A percentile compares a stretch with the other conserved stretches of the same genome.
Conservation (phyloP, 352 stramenopile genomes). For the Salisapilia sapeloensis region DNA sequence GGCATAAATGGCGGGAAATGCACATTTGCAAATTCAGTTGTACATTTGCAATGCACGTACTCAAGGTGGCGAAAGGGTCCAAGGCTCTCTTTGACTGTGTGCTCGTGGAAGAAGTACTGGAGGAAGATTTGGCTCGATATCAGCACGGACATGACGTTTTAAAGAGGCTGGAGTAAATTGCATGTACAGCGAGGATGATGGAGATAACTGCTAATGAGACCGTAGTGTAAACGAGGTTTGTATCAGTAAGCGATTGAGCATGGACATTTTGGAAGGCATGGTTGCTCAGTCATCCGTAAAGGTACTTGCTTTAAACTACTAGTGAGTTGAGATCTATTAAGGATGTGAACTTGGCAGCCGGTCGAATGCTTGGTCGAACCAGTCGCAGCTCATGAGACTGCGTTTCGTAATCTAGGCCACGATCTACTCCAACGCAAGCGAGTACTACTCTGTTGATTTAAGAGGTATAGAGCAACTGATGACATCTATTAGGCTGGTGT, state of each 20-base stretch:
- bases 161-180: conserved; percentile 21
- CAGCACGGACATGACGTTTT: too few species aligned
- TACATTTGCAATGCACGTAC: conserved; percentile 2
- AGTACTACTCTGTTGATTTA: conserved; percentile 9
- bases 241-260: conserved; percentile 40
- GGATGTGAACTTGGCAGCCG: conserved; percentile 12
- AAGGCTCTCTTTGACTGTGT: conserved; percentile 50
- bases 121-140: too few species aligned
- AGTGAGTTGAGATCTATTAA: neutral
- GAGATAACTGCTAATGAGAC: conserved; percentile 1
- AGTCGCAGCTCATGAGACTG: conserved; percentile 4
- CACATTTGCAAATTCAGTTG: too few species aligned
- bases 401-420: conserved; percentile 24
- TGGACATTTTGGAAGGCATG: conserved; percentile 35
- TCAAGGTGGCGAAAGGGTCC: conserved; percentile 35
- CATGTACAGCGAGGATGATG: neutral
- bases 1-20: too few species aligned
- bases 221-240: conserved; percentile 19
- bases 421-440: conserved; percentile 36
- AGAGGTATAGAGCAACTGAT: neutral
- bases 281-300: conserved; percentile 26
- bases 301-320: conserved; percentile 7
- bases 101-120: conserved; percentile 4
- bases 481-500: conserved; percentile 28
- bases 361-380: conserved; percentile 26